Percentiles rank a stretch among this genome's conserved stretches.
Conservation (phyloP, 2,329 filamentous ascomycete species). For the Ophiostoma australiae region DNA sequence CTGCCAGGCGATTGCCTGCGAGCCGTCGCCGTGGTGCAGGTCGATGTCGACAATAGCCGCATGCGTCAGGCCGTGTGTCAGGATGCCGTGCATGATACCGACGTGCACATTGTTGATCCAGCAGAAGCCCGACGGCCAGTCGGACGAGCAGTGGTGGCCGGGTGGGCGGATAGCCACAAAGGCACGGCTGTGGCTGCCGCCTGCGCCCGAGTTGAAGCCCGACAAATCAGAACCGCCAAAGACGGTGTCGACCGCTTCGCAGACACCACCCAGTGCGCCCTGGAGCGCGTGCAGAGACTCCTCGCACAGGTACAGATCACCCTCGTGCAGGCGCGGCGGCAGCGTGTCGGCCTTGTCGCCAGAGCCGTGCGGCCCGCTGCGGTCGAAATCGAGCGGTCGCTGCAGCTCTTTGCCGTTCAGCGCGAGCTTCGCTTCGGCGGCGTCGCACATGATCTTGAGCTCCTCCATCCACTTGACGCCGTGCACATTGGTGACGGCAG, state of each 20-base stretch:
- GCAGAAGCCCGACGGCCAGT: constrained; percentile 90
- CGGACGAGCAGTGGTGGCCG: constrained; percentile 89
- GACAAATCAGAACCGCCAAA: constrained; percentile 45
- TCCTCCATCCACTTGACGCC: constrained; percentile 92
- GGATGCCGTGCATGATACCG: constrained; percentile 83
- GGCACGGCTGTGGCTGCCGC: constrained; percentile 53
- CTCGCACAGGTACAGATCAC: constrained; percentile 83
- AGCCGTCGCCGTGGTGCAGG: constrained; percentile 90
- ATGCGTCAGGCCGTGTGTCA: constrained; percentile 81
- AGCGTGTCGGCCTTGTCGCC: neutral
- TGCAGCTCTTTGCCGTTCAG: constrained; percentile 72
- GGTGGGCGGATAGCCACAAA: constrained; percentile 92
- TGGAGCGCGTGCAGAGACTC: constrained; percentile 86
- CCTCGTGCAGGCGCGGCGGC: constrained; percentile 49
- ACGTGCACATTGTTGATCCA: constrained; percentile 99
- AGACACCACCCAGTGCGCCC: constrained; percentile 85
- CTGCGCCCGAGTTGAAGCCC: constrained; percentile 31
- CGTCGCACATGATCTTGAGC: constrained; percentile 75
- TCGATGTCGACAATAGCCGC: constrained; percentile 92
- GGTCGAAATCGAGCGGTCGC: constrained; percentile 56
- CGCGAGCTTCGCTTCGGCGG: constrained; percentile 72
- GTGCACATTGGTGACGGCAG: constrained; percentile 84
- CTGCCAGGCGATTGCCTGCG: constrained; percentile 86
- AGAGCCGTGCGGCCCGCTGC: constrained; percentile 28
- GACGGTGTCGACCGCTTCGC: constrained; percentile 84